Evolutionary conservation across 2,329 filamentous ascomycete genomes (phyloP).

Genomic region (Apiospora hydei): DNA sequence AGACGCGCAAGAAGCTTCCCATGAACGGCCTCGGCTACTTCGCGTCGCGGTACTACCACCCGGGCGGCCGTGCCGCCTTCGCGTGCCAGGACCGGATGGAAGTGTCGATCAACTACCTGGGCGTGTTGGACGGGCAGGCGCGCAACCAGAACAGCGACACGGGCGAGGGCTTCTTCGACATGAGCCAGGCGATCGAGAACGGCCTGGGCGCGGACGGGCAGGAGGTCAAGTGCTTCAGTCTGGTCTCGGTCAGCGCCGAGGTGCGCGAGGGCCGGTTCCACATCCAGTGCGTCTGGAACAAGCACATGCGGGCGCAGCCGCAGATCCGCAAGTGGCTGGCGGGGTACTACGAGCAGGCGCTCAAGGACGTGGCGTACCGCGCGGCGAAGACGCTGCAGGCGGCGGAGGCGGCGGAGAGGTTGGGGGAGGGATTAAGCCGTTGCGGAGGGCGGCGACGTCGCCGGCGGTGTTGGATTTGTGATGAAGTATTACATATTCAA

Average conservation of each 20-base stretch:
- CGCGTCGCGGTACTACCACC: constrained; percentile 25
- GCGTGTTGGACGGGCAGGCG: constrained; percentile 22
- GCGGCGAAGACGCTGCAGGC: constrained; percentile 22
- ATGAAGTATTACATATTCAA: not conserved
- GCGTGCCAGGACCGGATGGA: constrained; percentile 24
- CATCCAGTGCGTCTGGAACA: constrained; percentile 24
- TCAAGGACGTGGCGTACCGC: constrained; percentile 25
- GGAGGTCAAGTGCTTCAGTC: constrained; percentile 24
- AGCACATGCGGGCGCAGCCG: constrained; percentile 23
- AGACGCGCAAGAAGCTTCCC: constrained; percentile 24
- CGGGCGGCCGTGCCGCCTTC: constrained; percentile 16
- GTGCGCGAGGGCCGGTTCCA: constrained; percentile 23
- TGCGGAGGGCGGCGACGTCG: not conserved
- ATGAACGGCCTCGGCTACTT: constrained; percentile 26
- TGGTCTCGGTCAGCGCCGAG: constrained; percentile 25
- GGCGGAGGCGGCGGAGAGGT: not conserved
- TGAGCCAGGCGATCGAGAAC: constrained; percentile 25
- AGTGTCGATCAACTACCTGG: constrained; percentile 26
- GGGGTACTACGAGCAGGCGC: constrained; percentile 24
- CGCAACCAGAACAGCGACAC: constrained; percentile 9
- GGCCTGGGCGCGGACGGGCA: constrained; percentile 23
- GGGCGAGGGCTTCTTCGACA: constrained; percentile 24
- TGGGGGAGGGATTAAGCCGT: not conserved
- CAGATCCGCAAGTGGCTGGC: constrained; percentile 22
- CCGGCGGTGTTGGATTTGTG: constrained; percentile 2